Conservation (phyloP, 176 grass and related monocot species). For the Zoysia japonica region DNA sequence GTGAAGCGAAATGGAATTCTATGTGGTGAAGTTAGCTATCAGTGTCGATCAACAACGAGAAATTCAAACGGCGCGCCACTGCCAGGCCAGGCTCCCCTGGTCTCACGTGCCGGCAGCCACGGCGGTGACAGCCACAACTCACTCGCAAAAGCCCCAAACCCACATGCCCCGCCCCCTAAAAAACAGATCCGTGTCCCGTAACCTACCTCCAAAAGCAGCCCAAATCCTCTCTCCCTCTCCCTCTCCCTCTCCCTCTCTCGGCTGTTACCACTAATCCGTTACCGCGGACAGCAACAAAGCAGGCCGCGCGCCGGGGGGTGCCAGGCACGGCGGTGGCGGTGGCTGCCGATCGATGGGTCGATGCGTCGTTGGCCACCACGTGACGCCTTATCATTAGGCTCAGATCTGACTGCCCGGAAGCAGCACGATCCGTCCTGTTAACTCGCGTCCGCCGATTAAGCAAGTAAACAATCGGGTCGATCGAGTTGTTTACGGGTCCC, state of each 20-base stretch:
- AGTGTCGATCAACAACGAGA: not conserved
- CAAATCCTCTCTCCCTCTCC: not conserved
- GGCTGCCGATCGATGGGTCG: not conserved
- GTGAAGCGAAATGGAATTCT: no score
- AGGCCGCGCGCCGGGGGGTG: not conserved
- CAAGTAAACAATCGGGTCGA: not conserved
- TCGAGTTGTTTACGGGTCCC: slow-evolving; percentile 50
- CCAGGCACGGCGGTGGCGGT: not conserved
- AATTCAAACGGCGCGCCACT: not conserved
- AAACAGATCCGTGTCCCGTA: slow-evolving; percentile 50
- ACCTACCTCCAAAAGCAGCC: slow-evolving; percentile 19
- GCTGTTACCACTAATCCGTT: slow-evolving; percentile 4
- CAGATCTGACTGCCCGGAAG: slow-evolving; percentile 35
- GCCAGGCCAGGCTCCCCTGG: not conserved
- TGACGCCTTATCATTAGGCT: slow-evolving; percentile 23
- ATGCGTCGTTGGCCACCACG: slow-evolving; percentile 57
- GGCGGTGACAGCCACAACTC: slow-evolving; percentile 49
- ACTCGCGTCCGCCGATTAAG: slow-evolving; percentile 23
- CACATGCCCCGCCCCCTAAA: slow-evolving; percentile 44
- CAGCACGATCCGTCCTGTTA: not conserved
- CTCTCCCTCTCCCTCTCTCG: no score
- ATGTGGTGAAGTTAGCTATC: not conserved
- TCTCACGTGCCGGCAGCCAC: slow-evolving; percentile 44
- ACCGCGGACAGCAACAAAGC: slow-evolving; percentile 25
- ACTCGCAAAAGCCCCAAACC: slow-evolving; percentile 38